phyloP scores from a whole-genome alignment of 129 eudicot genomes.

The Escallonia herrerae region DNA sequence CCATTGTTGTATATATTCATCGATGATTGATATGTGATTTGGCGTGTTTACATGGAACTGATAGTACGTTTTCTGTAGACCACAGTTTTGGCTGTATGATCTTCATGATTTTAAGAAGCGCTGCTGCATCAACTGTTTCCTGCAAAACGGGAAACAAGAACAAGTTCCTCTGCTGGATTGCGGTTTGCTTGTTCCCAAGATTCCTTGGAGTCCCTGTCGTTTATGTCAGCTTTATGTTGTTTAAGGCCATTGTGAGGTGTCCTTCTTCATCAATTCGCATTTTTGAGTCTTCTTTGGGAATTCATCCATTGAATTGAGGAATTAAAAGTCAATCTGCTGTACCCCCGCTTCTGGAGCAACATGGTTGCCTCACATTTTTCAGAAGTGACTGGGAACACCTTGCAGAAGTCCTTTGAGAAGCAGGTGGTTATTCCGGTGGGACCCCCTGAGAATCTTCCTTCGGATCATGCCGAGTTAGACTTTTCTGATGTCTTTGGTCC shows the following conservation, averaged over 20 bases:
- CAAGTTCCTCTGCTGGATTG: conserved; percentile 40
- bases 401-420: conserved; percentile 27
- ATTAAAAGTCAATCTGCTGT: conserved; percentile 10
- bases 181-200: conserved; percentile 35
- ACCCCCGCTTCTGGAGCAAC: conserved; percentile 9
- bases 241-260: conserved; percentile 25
- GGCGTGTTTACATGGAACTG: conserved; percentile 4
- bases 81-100: conserved; percentile 35
- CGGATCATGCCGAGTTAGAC: conserved; percentile 48
- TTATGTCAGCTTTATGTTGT: conserved; percentile 20
- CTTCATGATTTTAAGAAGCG: conserved; percentile 69
- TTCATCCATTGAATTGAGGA: background rate
- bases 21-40: background rate
- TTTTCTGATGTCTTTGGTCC: conserved; percentile 65
- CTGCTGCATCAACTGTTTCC: conserved; percentile 55
- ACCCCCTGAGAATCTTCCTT: conserved; percentile 23
- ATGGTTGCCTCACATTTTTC: conserved; percentile 56
- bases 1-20: background rate
- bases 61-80: conserved; percentile 12
- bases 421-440: conserved; percentile 24
- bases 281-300: conserved; percentile 7
- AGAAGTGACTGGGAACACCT: conserved; percentile 18
- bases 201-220: conserved; percentile 29
- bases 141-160: conserved; percentile 57
- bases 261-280: conserved; percentile 33